Evolutionary conservation across 1,139 yeast genomes (phyloP).

Genomic region (Debaryomycetaceae sp.): DNA sequence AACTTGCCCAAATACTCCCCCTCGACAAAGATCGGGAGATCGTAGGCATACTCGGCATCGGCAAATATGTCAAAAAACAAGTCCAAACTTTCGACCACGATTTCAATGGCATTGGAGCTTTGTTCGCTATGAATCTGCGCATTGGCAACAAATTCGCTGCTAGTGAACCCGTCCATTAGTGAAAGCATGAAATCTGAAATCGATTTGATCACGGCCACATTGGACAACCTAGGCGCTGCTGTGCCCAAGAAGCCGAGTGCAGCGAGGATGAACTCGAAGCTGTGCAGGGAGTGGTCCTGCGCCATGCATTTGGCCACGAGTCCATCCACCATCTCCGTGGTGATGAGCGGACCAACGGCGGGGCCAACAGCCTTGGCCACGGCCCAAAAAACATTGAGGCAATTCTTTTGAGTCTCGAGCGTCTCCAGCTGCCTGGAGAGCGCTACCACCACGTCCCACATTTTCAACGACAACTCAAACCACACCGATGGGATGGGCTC

Average conservation of each 20-base stretch:
- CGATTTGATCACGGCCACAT: conserved; percentile 39
- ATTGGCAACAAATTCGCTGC: conserved; percentile 13
- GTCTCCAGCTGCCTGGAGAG: conserved; percentile 16
- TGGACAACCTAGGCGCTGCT: conserved; percentile 47
- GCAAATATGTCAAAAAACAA: conserved; percentile 74
- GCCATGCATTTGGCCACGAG: conserved; percentile 19
- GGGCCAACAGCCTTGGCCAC: conserved; percentile 43
- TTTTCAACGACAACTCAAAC: conserved; percentile 23
- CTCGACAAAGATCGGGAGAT: conserved; percentile 60
- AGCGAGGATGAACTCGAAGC: conserved; percentile 23
- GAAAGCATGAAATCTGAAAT: conserved; percentile 46
- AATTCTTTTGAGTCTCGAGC: conserved; percentile 35
- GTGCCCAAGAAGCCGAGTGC: conserved; percentile 52
- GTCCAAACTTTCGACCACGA: conserved; percentile 60
- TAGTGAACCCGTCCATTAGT: conserved; percentile 19
- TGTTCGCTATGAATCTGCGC: conserved; percentile 16
- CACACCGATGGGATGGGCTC: conserved; percentile 34
- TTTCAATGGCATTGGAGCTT: conserved; percentile 25
- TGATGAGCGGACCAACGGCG: conserved; percentile 18
- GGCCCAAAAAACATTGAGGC: conserved; percentile 63
- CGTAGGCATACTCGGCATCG: conserved; percentile 67
- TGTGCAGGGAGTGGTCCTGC: conserved; percentile 5
- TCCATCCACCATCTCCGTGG: conserved; percentile 20
- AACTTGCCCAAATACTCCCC: conserved; percentile 47
- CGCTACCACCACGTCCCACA: conserved; percentile 35